These are phyloP conservation scores for Potentilla sterilis DNA, from an alignment of 306 rosid genomes.

Conservation along the genomic window DNA sequence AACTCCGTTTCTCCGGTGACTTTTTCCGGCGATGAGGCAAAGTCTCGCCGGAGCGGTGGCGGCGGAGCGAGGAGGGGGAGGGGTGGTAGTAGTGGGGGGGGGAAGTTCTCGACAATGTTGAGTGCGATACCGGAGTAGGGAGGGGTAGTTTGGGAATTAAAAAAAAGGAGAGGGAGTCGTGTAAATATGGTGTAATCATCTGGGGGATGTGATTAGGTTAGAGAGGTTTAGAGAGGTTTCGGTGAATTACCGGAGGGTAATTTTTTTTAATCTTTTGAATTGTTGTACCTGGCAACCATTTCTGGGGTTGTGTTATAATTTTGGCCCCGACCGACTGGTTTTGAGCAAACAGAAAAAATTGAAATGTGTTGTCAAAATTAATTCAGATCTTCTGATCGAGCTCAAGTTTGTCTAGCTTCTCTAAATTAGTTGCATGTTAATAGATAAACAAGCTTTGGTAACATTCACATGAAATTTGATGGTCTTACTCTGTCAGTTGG, in stretches of 20 bases:
- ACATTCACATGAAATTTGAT: background rate
- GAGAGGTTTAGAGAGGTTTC: background rate
- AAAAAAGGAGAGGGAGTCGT: background rate
- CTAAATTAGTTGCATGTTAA: background rate
- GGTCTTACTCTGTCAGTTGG: too few species aligned
- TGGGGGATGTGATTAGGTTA: constrained; percentile 16
- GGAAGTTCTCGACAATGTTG: constrained; percentile 47
- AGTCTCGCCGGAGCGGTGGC: constrained; percentile 21
- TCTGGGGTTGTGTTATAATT: constrained; percentile 27
- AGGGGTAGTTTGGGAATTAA: constrained; percentile 36
- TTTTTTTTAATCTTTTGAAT: background rate
- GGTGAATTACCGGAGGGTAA: background rate
- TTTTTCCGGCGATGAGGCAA: constrained; percentile 35
- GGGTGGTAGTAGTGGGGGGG: constrained; percentile 26
- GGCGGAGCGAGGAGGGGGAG: constrained; percentile 33
- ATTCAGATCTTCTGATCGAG: background rate
- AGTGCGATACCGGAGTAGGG: constrained; percentile 66
- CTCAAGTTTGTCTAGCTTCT: background rate
- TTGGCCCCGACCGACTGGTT: constrained; percentile 13
- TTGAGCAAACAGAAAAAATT: background rate
- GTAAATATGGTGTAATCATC: constrained; percentile 27
- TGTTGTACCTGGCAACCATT: constrained; percentile 7
- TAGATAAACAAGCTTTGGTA: background rate
- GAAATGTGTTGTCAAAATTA: background rate
- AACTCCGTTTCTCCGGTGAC: constrained; percentile 35